Conservation (phyloP, 2,329 filamentous ascomycete species). For the Calonectria pauciramosa region DNA sequence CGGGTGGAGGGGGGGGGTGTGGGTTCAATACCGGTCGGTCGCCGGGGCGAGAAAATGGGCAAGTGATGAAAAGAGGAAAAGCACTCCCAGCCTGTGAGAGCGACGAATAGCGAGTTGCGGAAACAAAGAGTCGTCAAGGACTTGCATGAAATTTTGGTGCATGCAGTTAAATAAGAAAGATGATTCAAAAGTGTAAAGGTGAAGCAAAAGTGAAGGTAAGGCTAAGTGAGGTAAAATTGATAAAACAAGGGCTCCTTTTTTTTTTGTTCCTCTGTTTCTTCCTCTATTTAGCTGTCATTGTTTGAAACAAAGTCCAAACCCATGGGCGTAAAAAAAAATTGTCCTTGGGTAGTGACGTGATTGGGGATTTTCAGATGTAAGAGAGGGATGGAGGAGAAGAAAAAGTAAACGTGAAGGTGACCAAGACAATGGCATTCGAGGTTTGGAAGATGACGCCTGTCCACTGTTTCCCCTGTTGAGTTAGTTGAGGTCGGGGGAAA, state of each 20-base stretch:
- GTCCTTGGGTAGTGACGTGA: background rate
- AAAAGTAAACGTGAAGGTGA: conserved; percentile 10
- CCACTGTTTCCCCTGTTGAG: conserved; percentile 9
- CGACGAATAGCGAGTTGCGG: conserved; percentile 13
- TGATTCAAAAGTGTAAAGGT: background rate
- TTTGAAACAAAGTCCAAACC: background rate
- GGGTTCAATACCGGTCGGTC: conserved; percentile 41
- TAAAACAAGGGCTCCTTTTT: conserved; percentile 13
- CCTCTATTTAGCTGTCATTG: background rate
- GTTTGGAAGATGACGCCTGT: conserved; percentile 19
- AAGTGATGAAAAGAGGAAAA: conserved; percentile 14
- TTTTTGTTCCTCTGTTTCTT: background rate
- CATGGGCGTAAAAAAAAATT: background rate
- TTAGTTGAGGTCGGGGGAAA: conserved; percentile 5
- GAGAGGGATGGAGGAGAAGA: conserved; percentile 8
- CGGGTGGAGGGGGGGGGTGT: conserved; percentile 44
- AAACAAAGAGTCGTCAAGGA: background rate
- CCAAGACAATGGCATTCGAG: background rate
- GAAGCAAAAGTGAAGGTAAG: conserved; percentile 7
- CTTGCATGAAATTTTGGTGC: conserved; percentile 4
- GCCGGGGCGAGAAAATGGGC: conserved; percentile 14
- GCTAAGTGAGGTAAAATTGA: conserved; percentile 17
- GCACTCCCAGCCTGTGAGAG: background rate
- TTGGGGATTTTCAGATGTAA: conserved; percentile 10
- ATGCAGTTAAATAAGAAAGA: conserved; percentile 9